Evolutionary conservation across 139 green algal genomes (phyloP), one percentile per base, ranked within the genome.

Genomic region (Coccomyxa sp.): DNA sequence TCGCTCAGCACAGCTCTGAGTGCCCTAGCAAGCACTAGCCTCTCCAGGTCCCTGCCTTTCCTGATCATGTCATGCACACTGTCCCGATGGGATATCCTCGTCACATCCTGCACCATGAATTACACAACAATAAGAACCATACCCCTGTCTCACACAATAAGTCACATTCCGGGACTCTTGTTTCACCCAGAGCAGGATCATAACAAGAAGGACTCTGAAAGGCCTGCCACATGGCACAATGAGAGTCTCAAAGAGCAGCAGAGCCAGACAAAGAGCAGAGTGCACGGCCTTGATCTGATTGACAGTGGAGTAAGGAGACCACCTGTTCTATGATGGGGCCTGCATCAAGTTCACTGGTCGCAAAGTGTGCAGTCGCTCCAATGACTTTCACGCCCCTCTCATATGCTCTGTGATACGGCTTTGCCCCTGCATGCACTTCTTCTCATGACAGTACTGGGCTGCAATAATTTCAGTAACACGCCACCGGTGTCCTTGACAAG

Each of bases 331-430:
- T 94, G 86, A 93, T 92, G 14, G 90, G 90, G 18, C 90, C 89
- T 10, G 85, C 89, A 85, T 92, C 90, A 21, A 92, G 85, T n/a
- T 91, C 84, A 11, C 82, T 85, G 51, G 93, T 97, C 25, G 92
- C 92, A 81, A 93, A 97, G 84, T 97, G 94, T 0, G 94, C 93
- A 15, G 93, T 96, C 28, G 93, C 93, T 30, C 93, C 93, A 79
- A 96, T 96, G 67, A 96, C 89, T 86, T 95, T 95, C 14, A 96
- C 93, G 67, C 93, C 93, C 31, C 92, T 87, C 67, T 92, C 87
- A 78, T 92, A 81, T 63, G 90, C 90, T 30, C 81, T 83, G 82
- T 92, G 89, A 80, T 89, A 91, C 16, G 88, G 84, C 63, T 81
- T 82, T 13, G 63, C 63, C 18, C 63, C 63, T 71, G 63, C 63